phyloP scores from a whole-genome alignment of 192 early-diverging fungal species.

The Coemansia sp. region DNA sequence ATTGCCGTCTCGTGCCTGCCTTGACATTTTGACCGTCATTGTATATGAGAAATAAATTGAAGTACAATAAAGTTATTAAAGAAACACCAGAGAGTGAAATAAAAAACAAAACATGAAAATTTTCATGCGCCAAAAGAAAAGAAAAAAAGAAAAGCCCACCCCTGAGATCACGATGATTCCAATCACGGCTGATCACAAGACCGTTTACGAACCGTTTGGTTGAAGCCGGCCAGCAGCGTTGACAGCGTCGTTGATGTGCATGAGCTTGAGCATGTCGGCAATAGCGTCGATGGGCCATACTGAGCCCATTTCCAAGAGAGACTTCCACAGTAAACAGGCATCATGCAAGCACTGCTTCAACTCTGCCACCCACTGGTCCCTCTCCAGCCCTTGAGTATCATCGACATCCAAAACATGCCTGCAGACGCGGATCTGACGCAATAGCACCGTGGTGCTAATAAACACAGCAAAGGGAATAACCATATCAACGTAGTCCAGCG shows the following conservation, averaged over 20 bases:
- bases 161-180: not conserved
- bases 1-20: not conserved
- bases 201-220: not conserved
- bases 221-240: conserved; percentile 14
- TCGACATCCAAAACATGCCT: not conserved
- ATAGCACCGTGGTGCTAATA: conserved; percentile 20
- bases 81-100: no score
- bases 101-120: not conserved
- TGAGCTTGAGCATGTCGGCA: conserved; percentile 14
- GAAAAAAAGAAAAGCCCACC: not conserved
- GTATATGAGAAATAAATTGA: not conserved
- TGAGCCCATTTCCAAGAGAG: conserved; percentile 11
- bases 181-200: not conserved
- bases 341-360: conserved; percentile 13
- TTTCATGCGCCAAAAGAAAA: not conserved
- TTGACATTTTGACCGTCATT: not conserved
- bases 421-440: conserved; percentile 29
- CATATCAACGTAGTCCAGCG: conserved; percentile 28
- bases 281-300: conserved; percentile 23
- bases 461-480: conserved; percentile 23
- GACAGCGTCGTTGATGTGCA: conserved; percentile 26
- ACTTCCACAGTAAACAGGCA: conserved; percentile 3
- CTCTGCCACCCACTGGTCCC: conserved; percentile 1
- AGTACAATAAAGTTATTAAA: not conserved
- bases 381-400: not conserved